Conservation (phyloP, 768 basidiomycete species). For the Russula foetens region DNA sequence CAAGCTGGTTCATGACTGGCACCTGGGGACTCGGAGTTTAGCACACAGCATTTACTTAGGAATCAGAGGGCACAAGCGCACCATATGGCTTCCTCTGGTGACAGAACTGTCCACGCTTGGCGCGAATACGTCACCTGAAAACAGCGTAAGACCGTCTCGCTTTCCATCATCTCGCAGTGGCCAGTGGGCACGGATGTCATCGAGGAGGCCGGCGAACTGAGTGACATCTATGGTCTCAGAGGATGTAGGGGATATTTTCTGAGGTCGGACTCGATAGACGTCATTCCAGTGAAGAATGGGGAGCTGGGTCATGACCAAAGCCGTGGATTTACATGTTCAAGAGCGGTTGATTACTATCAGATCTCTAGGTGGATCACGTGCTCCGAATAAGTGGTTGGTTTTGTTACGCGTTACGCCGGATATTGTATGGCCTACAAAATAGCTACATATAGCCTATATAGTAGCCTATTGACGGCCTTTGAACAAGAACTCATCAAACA, state of each 20-base stretch:
- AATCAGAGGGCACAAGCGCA: conserved; percentile 25
- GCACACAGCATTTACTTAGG: background rate
- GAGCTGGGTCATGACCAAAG: conserved; percentile 29
- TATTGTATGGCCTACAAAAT: no score
- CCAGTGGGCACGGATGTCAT: conserved; percentile 57
- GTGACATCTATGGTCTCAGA: conserved; percentile 74
- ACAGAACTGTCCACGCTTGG: conserved; percentile 83
- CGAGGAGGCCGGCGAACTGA: conserved; percentile 70
- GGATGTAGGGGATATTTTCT: conserved; percentile 49
- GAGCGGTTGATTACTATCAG: no score
- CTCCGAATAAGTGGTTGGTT: no score
- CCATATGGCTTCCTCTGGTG: conserved; percentile 89
- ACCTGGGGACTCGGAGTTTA: conserved; percentile 48
- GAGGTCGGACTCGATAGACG: conserved; percentile 73
- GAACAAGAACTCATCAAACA: no score
- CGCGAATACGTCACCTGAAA: conserved; percentile 86
- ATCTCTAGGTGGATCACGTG: no score
- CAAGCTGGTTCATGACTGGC: conserved; percentile 75
- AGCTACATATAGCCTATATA: no score
- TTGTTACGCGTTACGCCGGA: no score
- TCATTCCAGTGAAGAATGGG: conserved; percentile 71
- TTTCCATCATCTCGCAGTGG: conserved; percentile 36
- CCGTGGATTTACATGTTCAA: background rate
- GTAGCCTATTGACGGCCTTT: no score
- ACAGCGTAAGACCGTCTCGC: conserved; percentile 69